A percentile compares a stretch with the other conserved stretches of the same genome.
Conservation (phyloP, 2,329 filamentous ascomycete genomes). For the Sporothrix phasma region DNA sequence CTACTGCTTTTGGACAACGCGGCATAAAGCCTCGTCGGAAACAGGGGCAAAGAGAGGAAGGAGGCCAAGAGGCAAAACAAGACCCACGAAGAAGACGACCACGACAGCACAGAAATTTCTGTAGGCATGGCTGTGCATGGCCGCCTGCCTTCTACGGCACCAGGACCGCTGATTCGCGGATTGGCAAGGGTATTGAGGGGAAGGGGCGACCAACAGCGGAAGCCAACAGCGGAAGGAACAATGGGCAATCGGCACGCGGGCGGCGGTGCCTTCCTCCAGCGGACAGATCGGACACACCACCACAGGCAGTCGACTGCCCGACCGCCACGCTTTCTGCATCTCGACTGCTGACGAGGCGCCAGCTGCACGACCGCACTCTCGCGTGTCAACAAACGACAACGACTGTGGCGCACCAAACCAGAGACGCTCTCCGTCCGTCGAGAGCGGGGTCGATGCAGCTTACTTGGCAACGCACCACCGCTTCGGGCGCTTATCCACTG, state of each 20-base stretch:
- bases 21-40: neutral
- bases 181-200: neutral
- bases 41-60: neutral
- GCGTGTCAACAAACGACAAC: neutral
- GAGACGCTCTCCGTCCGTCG: too few relatives aligned
- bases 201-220: neutral
- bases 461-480: neutral
- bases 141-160: neutral
- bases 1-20: neutral
- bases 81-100: too few relatives aligned
- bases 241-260: neutral
- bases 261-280: neutral
- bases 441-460: neutral
- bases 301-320: neutral
- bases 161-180: constrained; percentile 3
- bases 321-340: too few relatives aligned
- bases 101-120: neutral
- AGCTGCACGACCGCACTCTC: too few relatives aligned
- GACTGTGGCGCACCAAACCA: too few relatives aligned
- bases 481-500: neutral
- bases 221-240: neutral
- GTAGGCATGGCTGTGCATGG: neutral
- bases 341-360: too few relatives aligned
- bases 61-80: neutral
- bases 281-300: neutral